Evolutionary conservation across 345 rosid species (phyloP).

Genomic region (Gossypium longicalyx): DNA sequence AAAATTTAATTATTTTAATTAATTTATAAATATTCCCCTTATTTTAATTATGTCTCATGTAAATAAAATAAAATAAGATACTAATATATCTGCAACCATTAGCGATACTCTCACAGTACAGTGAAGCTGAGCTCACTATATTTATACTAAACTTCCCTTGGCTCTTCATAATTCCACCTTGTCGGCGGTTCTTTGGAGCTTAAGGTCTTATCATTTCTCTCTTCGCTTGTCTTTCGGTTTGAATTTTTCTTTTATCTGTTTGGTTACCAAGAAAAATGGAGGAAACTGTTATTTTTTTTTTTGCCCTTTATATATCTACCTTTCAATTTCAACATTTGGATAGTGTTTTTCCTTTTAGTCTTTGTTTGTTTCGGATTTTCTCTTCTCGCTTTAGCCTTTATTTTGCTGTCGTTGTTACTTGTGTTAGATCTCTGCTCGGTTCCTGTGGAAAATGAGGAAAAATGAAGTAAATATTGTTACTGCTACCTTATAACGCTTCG

Average conservation of each 20-base stretch:
- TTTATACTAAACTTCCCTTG: neutral
- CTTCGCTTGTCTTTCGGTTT: neutral
- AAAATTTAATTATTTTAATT: neutral
- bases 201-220: neutral
- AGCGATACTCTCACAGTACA: neutral
- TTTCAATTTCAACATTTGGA: neutral
- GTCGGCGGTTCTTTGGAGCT: conserved; percentile 3
- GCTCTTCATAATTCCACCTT: neutral
- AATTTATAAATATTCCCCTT: neutral
- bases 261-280: neutral
- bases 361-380: neutral
- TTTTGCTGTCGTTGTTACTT: neutral
- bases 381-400: neutral
- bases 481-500: neutral
- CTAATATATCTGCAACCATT: neutral
- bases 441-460: neutral
- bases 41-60: neutral
- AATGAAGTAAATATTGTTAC: neutral
- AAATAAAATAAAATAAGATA: neutral
- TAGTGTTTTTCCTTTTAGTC: neutral
- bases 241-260: neutral
- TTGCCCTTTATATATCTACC: neutral
- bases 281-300: neutral
- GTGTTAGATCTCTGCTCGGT: neutral
- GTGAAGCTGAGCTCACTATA: neutral